phyloP scores from a whole-genome alignment of 768 basidiomycete genomes.

The Suillus bovinus region DNA sequence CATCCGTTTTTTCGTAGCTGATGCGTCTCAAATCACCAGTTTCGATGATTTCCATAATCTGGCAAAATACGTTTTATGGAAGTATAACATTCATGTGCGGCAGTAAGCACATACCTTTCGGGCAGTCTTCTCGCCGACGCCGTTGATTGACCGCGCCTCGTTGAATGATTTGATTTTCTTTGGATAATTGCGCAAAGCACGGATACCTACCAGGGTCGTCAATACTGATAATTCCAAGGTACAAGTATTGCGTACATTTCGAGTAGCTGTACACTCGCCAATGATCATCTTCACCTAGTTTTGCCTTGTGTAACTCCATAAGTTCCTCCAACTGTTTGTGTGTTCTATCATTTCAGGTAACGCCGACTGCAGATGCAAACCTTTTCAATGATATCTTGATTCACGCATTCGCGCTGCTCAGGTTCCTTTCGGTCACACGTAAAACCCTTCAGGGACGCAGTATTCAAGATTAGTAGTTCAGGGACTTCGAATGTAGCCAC shows the following conservation, averaged over 20 bases:
- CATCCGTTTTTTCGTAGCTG: slow-evolving; percentile 63
- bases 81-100: background rate
- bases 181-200: slow-evolving; percentile 54
- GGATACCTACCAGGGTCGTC: slow-evolving; percentile 49
- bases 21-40: slow-evolving; percentile 75
- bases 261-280: slow-evolving; percentile 69
- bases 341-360: slow-evolving; percentile 2
- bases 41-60: slow-evolving; percentile 82
- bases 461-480: background rate
- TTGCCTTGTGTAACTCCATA: slow-evolving; percentile 61
- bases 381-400: slow-evolving; percentile 77
- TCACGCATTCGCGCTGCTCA: slow-evolving; percentile 43
- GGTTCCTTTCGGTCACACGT: slow-evolving; percentile 56
- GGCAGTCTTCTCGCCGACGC: slow-evolving; percentile 77
- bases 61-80: background rate
- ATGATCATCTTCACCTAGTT: slow-evolving; percentile 56
- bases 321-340: slow-evolving; percentile 61
- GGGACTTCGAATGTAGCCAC: background rate
- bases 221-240: slow-evolving; percentile 5
- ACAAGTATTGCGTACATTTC: slow-evolving; percentile 50
- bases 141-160: slow-evolving; percentile 60
- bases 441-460: slow-evolving; percentile 49
- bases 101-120: slow-evolving; percentile 50
- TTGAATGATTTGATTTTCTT: slow-evolving; percentile 56
- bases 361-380: slow-evolving; percentile 32